phyloP scores from a whole-genome alignment of 352 stramenopile species.

The Phytophthora palmivora region DNA sequence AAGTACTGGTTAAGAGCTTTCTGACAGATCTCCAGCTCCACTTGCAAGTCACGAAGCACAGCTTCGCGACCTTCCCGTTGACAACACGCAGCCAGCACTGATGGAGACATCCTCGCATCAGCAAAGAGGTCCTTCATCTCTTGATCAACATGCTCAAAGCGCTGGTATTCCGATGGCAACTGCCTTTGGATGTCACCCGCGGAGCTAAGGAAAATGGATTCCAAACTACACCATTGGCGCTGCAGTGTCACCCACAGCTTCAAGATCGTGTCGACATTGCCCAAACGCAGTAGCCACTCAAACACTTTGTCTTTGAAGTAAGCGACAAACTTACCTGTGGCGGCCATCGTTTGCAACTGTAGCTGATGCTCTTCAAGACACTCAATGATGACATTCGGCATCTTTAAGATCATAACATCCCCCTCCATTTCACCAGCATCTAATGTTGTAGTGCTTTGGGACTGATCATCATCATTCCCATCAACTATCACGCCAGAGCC shows the following conservation, averaged over 20 bases:
- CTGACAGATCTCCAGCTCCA: conserved; percentile 95
- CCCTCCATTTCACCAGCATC: conserved; percentile 53
- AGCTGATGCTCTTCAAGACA: conserved; percentile 96
- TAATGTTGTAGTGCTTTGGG: not conserved
- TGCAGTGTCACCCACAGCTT: conserved; percentile 94
- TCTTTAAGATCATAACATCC: conserved; percentile 91
- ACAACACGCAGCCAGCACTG: conserved; percentile 79
- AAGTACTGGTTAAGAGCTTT: conserved; percentile 97
- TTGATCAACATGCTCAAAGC: conserved; percentile 88
- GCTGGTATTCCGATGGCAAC: conserved; percentile 91
- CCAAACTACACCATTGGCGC: conserved; percentile 93
- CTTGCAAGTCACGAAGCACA: conserved; percentile 82
- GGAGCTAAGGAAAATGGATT: conserved; percentile 95
- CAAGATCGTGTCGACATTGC: conserved; percentile 93
- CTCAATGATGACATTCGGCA: conserved; percentile 93
- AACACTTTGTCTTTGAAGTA: conserved; percentile 97
- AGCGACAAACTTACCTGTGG: conserved; percentile 96
- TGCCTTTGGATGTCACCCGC: conserved; percentile 93
- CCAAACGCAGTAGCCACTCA: conserved; percentile 92
- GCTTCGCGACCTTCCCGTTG: conserved; percentile 81
- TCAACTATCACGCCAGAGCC: conserved; percentile 2
- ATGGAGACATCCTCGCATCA: conserved; percentile 68
- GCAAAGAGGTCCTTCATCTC: conserved; percentile 85
- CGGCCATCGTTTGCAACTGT: conserved; percentile 95
- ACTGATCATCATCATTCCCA: not conserved